These are phyloP conservation scores for Limtongia smithiae DNA, from an alignment of 805 yeast genomes.

Conservation along the genomic window DNA sequence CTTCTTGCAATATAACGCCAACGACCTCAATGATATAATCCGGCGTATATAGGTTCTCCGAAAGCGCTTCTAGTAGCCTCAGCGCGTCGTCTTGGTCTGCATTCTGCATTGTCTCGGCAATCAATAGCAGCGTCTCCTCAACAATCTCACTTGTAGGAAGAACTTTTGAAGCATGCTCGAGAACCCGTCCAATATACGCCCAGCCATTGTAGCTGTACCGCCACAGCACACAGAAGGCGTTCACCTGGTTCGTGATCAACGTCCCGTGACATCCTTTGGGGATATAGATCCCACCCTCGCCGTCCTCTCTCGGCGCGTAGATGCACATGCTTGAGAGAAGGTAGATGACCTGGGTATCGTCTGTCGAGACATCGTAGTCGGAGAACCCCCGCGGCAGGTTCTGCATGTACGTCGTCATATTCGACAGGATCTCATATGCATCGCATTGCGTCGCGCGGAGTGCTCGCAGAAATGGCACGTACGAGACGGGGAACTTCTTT, in stretches of 20 bases:
- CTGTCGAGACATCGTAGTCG: conserved; percentile 44
- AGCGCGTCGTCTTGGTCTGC: conserved; percentile 43
- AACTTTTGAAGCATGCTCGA: conserved; percentile 55
- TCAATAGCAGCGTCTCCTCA: conserved; percentile 49
- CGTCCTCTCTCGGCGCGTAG: conserved; percentile 52
- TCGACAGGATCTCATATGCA: conserved; percentile 59
- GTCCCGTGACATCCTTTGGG: conserved; percentile 67
- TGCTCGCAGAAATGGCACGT: conserved; percentile 59
- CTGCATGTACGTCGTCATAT: conserved; percentile 61
- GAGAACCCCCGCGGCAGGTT: conserved; percentile 41
- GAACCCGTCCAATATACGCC: conserved; percentile 74
- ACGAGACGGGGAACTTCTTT: conserved; percentile 62
- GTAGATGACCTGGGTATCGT: conserved; percentile 51
- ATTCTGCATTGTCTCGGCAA: conserved; percentile 47
- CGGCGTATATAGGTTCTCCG: conserved; percentile 41
- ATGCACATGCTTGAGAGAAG: conserved; percentile 49
- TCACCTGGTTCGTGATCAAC: conserved; percentile 51
- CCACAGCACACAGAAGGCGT: conserved; percentile 54
- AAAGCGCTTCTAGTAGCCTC: conserved; percentile 41
- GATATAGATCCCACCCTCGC: conserved; percentile 44
- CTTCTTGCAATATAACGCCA: conserved; percentile 63
- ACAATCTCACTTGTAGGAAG: conserved; percentile 41
- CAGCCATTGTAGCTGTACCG: conserved; percentile 77
- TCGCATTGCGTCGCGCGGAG: conserved; percentile 50
- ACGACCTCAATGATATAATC: conserved; percentile 61